These are phyloP conservation scores for Vavraia culicis DNA, from an alignment of 371 early-diverging fungal genomes.

Conservation along the genomic window DNA sequence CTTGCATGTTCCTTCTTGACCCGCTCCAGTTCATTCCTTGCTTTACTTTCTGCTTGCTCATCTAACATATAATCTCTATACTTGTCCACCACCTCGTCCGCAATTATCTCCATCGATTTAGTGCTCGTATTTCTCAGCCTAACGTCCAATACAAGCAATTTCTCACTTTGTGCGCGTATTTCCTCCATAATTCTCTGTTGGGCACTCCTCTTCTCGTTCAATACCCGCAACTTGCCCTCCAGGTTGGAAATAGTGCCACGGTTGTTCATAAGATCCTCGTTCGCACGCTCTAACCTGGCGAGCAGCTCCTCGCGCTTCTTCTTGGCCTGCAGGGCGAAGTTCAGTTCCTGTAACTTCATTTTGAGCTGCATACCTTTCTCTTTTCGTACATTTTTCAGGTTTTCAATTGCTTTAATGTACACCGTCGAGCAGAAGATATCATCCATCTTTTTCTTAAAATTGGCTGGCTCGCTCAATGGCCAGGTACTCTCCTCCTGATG, in stretches of 20 bases:
- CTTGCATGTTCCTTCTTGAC: background rate
- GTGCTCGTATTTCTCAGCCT: too few species aligned
- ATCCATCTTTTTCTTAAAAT: constrained; percentile 88
- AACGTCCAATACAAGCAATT: too few species aligned
- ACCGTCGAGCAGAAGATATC: constrained; percentile 80
- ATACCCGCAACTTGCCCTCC: background rate
- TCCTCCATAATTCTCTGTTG: too few species aligned
- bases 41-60: constrained; percentile 11
- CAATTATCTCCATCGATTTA: too few species aligned
- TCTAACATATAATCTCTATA: too few species aligned
- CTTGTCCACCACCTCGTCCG: too few species aligned
- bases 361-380: constrained; percentile 50
- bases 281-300: background rate
- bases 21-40: constrained; percentile 2
- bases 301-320: constrained; percentile 52
- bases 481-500: constrained; percentile 97
- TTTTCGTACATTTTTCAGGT: constrained; percentile 57
- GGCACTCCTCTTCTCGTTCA: constrained; percentile 13
- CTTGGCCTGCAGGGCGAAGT: constrained; percentile 50
- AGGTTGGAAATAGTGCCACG: background rate
- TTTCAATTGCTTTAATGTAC: constrained; percentile 71
- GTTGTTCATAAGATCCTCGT: background rate
- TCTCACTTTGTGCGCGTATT: too few species aligned
- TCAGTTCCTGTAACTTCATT: constrained; percentile 49
- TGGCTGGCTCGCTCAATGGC: constrained; percentile 70